Base-by-base conservation (phyloP, 2,329 filamentous ascomycete species). In the Aspergillus tubingensis region DNA sequence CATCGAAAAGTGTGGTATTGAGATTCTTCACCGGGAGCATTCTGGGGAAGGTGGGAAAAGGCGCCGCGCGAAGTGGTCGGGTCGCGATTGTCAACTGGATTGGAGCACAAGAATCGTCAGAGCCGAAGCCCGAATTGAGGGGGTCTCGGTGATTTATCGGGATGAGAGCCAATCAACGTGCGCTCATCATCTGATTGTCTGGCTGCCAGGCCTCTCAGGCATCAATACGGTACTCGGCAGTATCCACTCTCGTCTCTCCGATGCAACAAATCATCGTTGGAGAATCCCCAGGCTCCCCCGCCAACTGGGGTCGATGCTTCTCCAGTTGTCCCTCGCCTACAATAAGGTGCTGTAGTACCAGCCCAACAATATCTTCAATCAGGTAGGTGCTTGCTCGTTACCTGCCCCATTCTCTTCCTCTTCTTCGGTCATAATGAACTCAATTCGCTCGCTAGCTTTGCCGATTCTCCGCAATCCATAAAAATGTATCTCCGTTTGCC, bases 101-200 rank as follows among this genome's bases (percentile, higher is more conserved):
- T 25, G 44, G 44, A 30, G 44, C 44, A 49, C 21, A 27, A 23
- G 44, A 49, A 27, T 49, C 21, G 44, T 27, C 47, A 17, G 5
- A 50, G 47, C 25, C 47, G n/a, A 30, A 32, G 47, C n/a, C 47
- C 15, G 47, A 17, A 49, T 7, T 44, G 41, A 48, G 13, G 41
- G 27, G 52, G 43, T 36, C 44, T 65, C 72, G 72, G 72, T 48
- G 63, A 70, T 67, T 73, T 72, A 59, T 71, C 72, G 72, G 71
- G 51, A 49, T 2, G 60, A 6, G 27, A 27, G 19, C 71, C 70
- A 74, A 72, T 72, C 64, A 68, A 4, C 30, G 43, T 5, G 1
- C 11, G 32, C 1, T 8, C 43, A 53, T 62, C 60, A 52, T 44
- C 52, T 62, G 67, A 69, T 67, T 62, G 54, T 50, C 61, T 36